Conservation (phyloP, 139 green algal species). For the Nannochloris sp. region DNA sequence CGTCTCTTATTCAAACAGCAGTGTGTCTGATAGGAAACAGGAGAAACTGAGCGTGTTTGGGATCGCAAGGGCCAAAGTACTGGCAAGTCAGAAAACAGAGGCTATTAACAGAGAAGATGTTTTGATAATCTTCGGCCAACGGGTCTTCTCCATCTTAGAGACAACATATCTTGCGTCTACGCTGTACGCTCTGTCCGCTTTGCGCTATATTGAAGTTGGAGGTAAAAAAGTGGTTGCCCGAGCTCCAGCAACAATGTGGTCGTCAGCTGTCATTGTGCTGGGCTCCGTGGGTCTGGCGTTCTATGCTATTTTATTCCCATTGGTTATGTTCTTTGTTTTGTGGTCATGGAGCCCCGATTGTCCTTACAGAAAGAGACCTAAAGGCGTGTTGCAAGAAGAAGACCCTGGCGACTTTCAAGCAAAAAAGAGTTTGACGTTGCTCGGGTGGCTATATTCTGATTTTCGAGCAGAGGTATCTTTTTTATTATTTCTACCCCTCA, state of each 20-base stretch:
- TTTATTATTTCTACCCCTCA: constrained; percentile 1
- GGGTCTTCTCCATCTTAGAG: neutral
- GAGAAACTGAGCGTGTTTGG: neutral
- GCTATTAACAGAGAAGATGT: neutral
- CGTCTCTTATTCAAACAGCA: neutral
- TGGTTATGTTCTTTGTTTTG: neutral
- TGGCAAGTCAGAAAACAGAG: neutral
- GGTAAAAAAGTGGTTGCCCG: neutral
- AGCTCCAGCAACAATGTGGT: neutral
- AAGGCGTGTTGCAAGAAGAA: neutral
- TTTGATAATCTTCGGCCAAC: no score
- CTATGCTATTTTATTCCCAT: neutral
- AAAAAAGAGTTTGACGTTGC: neutral
- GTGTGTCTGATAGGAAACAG: neutral
- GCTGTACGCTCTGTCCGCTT: neutral
- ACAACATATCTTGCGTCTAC: neutral
- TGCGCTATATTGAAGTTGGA: neutral
- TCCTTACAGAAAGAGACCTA: neutral
- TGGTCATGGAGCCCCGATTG: neutral
- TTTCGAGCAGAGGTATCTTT: neutral
- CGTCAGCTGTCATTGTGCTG: neutral
- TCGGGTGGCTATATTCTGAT: neutral
- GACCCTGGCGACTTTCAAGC: neutral
- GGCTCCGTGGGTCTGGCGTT: neutral
- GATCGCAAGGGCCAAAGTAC: neutral